Evolutionary conservation across 2,329 filamentous ascomycete species (phyloP), one percentile per base, ranked within the genome.

Genomic region (Colletotrichum trifolii): DNA sequence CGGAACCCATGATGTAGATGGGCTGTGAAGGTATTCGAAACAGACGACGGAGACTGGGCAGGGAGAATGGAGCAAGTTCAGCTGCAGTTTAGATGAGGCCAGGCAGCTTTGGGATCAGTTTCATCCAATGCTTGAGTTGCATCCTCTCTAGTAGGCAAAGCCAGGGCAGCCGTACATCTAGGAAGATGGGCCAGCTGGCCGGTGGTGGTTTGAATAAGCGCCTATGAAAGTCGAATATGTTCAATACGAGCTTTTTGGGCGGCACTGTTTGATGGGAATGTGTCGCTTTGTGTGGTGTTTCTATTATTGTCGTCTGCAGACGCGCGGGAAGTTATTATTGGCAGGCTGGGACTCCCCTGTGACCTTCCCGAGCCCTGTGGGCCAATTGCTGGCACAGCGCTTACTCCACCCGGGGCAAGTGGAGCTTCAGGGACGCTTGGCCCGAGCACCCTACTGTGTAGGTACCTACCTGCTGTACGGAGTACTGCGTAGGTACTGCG

Each of bases 291-390:
- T 42, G 49, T 50, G 13, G n/a, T 60, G 66, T 67, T 67, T 68
- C 66, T 56, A 10, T 25, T 34, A 8, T 13, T 34, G 60, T 40
- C 47, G 25, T 45, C 39, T 54, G 50, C 46, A 69, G 61, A 68
- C 67, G 67, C 67, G 67, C 67, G 67, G 60, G 56, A 66, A 60
- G 56, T 48, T 66, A 67, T 63, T 42, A 67, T 67, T 68, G 67
- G 67, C 58, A 57, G 61, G 15, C 17, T 5, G 12, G 45, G 43
- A 34, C 25, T n/a, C 52, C 56, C 60, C 50, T 59, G 67, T 40
- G n/a, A 25, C 15, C 35, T 34, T 63, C 17, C 48, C 33, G 47
- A 54, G 8, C 15, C 10, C 54, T 54, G 43, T 6, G 45, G 42
- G 60, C 67, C 67, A 68, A 68, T 67, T 49, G 53, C 38, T 48